Percentiles rank a stretch among this genome's conserved stretches.
These are phyloP conservation scores for Diplodia mutila DNA, from an alignment of 2,329 filamentous ascomycete species.

Conservation along the genomic window DNA sequence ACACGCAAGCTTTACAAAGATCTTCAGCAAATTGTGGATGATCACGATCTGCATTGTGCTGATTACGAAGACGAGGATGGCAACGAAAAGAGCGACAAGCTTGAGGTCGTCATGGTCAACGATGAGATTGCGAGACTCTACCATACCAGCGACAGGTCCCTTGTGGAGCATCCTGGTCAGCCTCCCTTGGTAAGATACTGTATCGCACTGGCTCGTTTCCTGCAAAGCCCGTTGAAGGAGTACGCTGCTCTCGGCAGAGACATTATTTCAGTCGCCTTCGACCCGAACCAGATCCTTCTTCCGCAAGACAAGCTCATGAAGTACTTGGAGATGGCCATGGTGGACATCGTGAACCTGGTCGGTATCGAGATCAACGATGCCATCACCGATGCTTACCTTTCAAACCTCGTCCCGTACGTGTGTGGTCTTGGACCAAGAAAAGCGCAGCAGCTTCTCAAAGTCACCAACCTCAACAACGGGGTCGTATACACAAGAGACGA, in stretches of 20 bases:
- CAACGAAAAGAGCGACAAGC: slow-evolving; percentile 73
- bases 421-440: slow-evolving; percentile 92
- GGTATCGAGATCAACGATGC: slow-evolving; percentile 96
- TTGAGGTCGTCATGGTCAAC: slow-evolving; percentile 91
- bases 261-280: slow-evolving; percentile 82
- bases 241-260: slow-evolving; percentile 92
- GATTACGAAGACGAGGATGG: slow-evolving; percentile 77
- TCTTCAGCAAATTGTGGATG: slow-evolving; percentile 75
- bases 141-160: slow-evolving; percentile 82
- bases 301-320: slow-evolving; percentile 85
- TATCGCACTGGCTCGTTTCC: slow-evolving; percentile 83
- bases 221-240: slow-evolving; percentile 95
- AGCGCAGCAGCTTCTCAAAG: slow-evolving; percentile 80
- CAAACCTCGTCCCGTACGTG: slow-evolving; percentile 87
- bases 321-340: slow-evolving; percentile 92
- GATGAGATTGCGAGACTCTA: slow-evolving; percentile 97
- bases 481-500: slow-evolving; percentile 69
- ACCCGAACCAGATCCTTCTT: slow-evolving; percentile 85
- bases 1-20: slow-evolving; percentile 83
- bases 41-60: slow-evolving; percentile 75
- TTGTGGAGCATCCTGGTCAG: slow-evolving; percentile 78
- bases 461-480: slow-evolving; percentile 75
- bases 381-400: slow-evolving; percentile 76
- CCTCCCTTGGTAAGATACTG: slow-evolving; percentile 84
- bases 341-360: slow-evolving; percentile 97